Conservation (phyloP, 129 eudicot species). For the Silybum marianum region DNA sequence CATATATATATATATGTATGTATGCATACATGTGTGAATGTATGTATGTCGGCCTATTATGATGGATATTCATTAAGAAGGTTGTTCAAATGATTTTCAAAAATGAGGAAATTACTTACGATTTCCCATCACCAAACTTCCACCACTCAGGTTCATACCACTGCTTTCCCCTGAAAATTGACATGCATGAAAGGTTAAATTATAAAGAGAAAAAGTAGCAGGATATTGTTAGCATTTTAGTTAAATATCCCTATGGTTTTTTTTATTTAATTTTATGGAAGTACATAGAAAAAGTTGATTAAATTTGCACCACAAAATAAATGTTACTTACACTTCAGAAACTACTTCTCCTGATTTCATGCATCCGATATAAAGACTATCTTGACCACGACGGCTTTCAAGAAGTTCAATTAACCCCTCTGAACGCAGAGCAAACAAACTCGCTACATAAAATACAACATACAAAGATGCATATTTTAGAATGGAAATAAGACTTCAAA, state of each 20-base stretch:
- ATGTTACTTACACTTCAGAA: conserved; percentile 64
- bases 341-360: conserved; percentile 94
- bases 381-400: conserved; percentile 65
- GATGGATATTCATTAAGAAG: neutral
- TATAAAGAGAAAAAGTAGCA: neutral
- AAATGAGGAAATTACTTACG: conserved; percentile 60
- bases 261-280: too few species aligned
- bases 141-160: conserved; percentile 99
- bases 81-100: neutral
- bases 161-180: conserved; percentile 67
- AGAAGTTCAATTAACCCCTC: conserved; percentile 80
- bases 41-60: neutral
- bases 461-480: neutral
- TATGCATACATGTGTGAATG: neutral
- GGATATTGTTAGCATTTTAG: too few species aligned
- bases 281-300: too few species aligned
- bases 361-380: conserved; percentile 81
- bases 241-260: too few species aligned
- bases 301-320: neutral
- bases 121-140: conserved; percentile 92
- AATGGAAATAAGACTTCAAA: neutral
- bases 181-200: conserved; percentile 1
- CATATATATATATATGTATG: too few species aligned
- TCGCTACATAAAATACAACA: neutral
- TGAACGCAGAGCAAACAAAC: conserved; percentile 31